Evolutionary conservation across 2,329 filamentous ascomycete species (phyloP).

Genomic region (Fulvia fulva): DNA sequence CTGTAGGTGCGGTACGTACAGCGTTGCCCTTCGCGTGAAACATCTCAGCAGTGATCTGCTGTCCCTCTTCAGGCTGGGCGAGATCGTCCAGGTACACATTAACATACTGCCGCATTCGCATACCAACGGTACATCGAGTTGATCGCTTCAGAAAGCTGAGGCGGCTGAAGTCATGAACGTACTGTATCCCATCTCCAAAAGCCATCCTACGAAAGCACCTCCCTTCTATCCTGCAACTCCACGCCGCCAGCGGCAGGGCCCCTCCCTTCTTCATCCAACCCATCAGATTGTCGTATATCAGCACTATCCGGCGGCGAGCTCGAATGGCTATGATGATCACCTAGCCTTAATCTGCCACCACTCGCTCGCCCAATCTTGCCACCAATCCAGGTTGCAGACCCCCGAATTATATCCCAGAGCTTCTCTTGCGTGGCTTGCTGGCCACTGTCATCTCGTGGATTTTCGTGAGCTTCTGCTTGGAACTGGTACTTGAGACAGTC

Average conservation of each 20-base stretch:
- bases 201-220: constrained; percentile 11
- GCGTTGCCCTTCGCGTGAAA: too few relatives aligned
- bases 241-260: constrained; percentile 23
- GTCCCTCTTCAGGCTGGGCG: too few relatives aligned
- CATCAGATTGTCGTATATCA: constrained; percentile 5
- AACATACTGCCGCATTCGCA: too few relatives aligned
- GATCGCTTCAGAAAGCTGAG: too few relatives aligned
- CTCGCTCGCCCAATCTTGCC: constrained; percentile 17
- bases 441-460: constrained; percentile 57
- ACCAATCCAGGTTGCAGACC: constrained; percentile 28
- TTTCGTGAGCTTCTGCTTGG: constrained; percentile 84
- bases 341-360: constrained; percentile 22
- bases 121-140: too few relatives aligned
- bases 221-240: constrained; percentile 38
- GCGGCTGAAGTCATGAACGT: not conserved
- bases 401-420: constrained; percentile 52
- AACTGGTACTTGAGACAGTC: constrained; percentile 97
- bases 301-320: constrained; percentile 6
- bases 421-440: constrained; percentile 59
- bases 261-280: constrained; percentile 14
- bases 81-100: too few relatives aligned
- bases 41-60: too few relatives aligned
- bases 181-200: not conserved
- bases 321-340: constrained; percentile 15
- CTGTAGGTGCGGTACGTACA: too few relatives aligned